Evolutionary conservation across 345 rosid genomes (phyloP).

Genomic region (Corchorus olitorius): DNA sequence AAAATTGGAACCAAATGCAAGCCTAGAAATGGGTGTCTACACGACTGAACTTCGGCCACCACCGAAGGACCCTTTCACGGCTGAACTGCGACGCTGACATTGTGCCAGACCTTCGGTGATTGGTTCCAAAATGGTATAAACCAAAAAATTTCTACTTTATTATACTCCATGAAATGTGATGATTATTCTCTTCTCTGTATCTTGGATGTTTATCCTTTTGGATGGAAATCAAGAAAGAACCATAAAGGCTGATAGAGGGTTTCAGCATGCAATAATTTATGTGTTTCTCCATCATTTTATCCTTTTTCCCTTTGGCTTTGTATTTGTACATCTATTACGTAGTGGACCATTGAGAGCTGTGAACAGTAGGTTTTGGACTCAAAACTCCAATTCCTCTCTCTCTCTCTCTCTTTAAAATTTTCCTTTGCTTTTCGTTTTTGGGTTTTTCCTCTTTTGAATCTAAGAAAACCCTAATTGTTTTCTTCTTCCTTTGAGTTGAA

Average conservation of each 20-base stretch:
- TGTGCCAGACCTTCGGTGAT: too few relatives aligned
- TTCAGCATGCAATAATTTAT: neutral
- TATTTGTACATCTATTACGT: neutral
- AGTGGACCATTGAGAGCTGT: conserved; percentile 1
- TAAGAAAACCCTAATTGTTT: conserved; percentile 1
- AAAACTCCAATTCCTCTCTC: neutral
- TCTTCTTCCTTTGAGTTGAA: neutral
- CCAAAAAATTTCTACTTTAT: too few relatives aligned
- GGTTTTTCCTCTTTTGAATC: neutral
- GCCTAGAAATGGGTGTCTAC: too few relatives aligned
- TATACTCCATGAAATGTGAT: too few relatives aligned
- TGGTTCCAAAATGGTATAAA: too few relatives aligned
- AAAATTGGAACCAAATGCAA: too few relatives aligned
- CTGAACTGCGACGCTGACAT: too few relatives aligned
- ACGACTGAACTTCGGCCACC: too few relatives aligned
- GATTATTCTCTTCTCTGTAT: too few relatives aligned
- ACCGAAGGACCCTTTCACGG: too few relatives aligned
- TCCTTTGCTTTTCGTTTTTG: neutral
- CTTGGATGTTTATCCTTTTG: too few relatives aligned
- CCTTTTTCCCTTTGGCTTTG: neutral
- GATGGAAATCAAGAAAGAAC: neutral
- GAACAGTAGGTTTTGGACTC: conserved; percentile 15
- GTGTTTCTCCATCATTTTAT: neutral
- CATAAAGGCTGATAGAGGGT: neutral
- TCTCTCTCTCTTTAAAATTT: neutral